Conservation (phyloP, 2,329 filamentous ascomycete genomes). For the Fulvia fulva region DNA sequence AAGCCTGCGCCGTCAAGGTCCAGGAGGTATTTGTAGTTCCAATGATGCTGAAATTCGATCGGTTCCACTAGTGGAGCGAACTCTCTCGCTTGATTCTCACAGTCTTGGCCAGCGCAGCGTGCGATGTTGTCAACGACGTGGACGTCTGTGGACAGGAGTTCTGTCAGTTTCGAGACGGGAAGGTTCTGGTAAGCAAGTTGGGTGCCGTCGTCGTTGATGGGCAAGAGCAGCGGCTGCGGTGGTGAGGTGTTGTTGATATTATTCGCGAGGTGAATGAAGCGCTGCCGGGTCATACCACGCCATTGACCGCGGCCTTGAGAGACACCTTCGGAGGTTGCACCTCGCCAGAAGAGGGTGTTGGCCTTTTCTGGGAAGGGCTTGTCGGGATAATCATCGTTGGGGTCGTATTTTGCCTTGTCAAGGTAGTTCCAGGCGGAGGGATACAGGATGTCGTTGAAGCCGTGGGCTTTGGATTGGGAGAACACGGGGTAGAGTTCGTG, state of each 20-base stretch:
- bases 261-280: slow-evolving; percentile 67
- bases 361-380: slow-evolving; percentile 58
- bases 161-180: slow-evolving; percentile 51
- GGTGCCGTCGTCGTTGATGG: slow-evolving; percentile 22
- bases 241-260: slow-evolving; percentile 50
- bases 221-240: slow-evolving; percentile 55
- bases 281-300: slow-evolving; percentile 66
- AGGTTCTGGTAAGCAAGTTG: slow-evolving; percentile 57
- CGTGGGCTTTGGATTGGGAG: slow-evolving; percentile 66
- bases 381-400: slow-evolving; percentile 51
- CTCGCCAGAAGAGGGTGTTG: slow-evolving; percentile 69
- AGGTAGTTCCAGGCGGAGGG: slow-evolving; percentile 59
- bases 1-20: slow-evolving; percentile 67
- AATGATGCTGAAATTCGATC: slow-evolving; percentile 54
- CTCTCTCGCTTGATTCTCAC: slow-evolving; percentile 50
- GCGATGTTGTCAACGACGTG: slow-evolving; percentile 56
- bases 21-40: slow-evolving; percentile 66
- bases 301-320: slow-evolving; percentile 50
- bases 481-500: slow-evolving; percentile 69
- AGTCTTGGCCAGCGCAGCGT: slow-evolving; percentile 54
- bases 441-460: slow-evolving; percentile 73
- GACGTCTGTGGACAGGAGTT: slow-evolving; percentile 52
- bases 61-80: slow-evolving; percentile 45
- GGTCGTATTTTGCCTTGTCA: slow-evolving; percentile 52
- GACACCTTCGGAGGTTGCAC: slow-evolving; percentile 57